These are phyloP conservation scores for Leishmania turanica DNA, from an alignment of 208 protist genomes.

Conservation along the genomic window DNA sequence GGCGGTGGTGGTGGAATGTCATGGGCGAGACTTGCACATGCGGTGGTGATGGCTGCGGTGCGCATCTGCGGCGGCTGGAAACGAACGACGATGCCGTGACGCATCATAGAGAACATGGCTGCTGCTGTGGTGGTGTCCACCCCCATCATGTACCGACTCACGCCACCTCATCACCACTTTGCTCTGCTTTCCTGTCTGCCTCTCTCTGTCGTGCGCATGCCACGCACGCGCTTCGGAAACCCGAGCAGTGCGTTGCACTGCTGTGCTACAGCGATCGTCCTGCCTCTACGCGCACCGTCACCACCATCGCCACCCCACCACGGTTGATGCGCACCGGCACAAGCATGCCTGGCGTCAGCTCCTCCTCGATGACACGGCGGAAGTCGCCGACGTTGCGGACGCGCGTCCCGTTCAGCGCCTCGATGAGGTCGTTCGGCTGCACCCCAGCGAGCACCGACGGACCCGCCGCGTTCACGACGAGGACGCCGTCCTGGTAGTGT, in stretches of 20 bases:
- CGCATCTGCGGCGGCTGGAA: background rate
- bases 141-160: background rate
- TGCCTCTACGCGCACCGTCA: slow-evolving; percentile 34
- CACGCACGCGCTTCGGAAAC: background rate
- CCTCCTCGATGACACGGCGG: slow-evolving; percentile 42
- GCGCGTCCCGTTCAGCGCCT: slow-evolving; percentile 42
- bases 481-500: slow-evolving; percentile 57
- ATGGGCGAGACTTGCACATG: no score
- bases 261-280: slow-evolving; percentile 21
- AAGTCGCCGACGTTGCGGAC: slow-evolving; percentile 47
- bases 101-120: background rate
- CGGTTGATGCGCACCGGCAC: slow-evolving; percentile 56
- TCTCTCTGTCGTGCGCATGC: background rate
- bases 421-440: slow-evolving; percentile 60
- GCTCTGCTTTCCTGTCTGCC: background rate
- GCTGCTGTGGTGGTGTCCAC: background rate
- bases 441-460: slow-evolving; percentile 60
- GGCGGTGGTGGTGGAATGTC: no score
- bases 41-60: background rate
- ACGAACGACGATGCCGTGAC: background rate
- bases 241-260: background rate
- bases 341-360: slow-evolving; percentile 32
- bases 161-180: background rate
- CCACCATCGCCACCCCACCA: slow-evolving; percentile 37
- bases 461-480: slow-evolving; percentile 66